Evolutionary conservation across 257 asterid species (phyloP).

Genomic region (Eucommia ulmoides): DNA sequence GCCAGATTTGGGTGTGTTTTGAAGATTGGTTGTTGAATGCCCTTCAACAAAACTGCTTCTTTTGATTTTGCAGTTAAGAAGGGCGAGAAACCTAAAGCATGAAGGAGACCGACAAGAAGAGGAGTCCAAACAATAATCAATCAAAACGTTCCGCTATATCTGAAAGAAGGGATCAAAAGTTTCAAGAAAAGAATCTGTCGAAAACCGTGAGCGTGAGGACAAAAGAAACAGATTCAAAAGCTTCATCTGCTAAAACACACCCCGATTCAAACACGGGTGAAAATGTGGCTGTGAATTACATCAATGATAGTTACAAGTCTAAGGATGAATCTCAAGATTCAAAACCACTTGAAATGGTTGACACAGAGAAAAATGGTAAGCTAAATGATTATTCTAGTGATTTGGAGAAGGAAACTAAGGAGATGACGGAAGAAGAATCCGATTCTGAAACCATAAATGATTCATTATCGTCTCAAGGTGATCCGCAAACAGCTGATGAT

Average conservation of each 20-base stretch:
- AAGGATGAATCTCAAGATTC: slow-evolving; percentile 26
- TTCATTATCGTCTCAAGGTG: slow-evolving; percentile 67
- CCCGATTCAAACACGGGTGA: slow-evolving; percentile 26
- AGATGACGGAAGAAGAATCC: slow-evolving; percentile 45
- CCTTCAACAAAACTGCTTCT: slow-evolving; percentile 2
- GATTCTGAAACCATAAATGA: slow-evolving; percentile 54
- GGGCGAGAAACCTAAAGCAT: slow-evolving; percentile 26
- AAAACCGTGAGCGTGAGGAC: slow-evolving; percentile 38
- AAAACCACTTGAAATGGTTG: slow-evolving; percentile 22
- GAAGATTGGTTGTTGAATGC: too few relatives aligned
- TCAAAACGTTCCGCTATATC: slow-evolving; percentile 34
- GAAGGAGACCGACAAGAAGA: slow-evolving; percentile 67
- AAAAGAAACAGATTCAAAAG: slow-evolving; percentile 35
- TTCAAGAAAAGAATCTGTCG: slow-evolving; percentile 32
- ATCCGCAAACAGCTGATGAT: slow-evolving; percentile 43
- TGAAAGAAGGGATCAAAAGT: slow-evolving; percentile 39
- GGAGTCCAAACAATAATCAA: slow-evolving; percentile 39
- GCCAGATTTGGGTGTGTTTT: too few relatives aligned
- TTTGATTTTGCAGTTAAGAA: slow-evolving; percentile 21
- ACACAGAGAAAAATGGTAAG: slow-evolving; percentile 26
- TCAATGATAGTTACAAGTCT: slow-evolving; percentile 35
- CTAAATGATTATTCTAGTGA: slow-evolving; percentile 32
- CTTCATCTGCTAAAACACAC: slow-evolving; percentile 24
- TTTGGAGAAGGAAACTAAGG: slow-evolving; percentile 35
- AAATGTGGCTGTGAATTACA: slow-evolving; percentile 36